Base-by-base conservation (phyloP, 768 basidiomycete species). In the Serendipita sp. region DNA sequence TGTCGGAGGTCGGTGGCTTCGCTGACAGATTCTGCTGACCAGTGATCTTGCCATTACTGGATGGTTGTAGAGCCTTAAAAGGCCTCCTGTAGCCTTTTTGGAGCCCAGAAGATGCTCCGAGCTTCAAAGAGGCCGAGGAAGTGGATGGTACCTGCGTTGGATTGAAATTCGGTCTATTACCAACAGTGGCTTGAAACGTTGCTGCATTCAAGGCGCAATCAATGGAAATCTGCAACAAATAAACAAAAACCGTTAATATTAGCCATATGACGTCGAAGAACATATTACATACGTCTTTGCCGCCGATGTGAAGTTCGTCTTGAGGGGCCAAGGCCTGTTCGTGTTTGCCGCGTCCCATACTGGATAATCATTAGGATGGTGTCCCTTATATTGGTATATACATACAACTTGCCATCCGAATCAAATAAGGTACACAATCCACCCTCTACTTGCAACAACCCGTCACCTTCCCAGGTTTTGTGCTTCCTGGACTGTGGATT, bases 401-500 rank as follows among this genome's bases (percentile, higher is more conserved):
- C 56, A 30, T 60, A 60, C 56, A 35, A 35, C 32, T 60, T 60
- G 4, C 56, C 56, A 60, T 60, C 56, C 35, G 36, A n/a, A n/a
- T 60, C 36, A 8, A 23, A 60, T 3, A 60, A n/a, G 3, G 23
- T 10, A n/a, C 36, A 60, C 36, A 10, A 34, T n/a, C 32, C 56
- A 35, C 89, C 2, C 48, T 67, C 56, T n/a, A 69, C 44, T 44
- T 64, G 56, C 30, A 72, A 63, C 35, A 70, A 64, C 2, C 66
- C 71, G 64, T 72, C 71, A 11, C 85, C 89, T 65, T 92, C 90
- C 91, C 92, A 93, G 0, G 85, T 88, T 71, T 88, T 88, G 69
- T 90, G 81, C 73, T 92, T 92, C 76, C 79, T 88, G 44, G 78
- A 76, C 70, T 85, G 82, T 48, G 79, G 81, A 69, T 85, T 88